Percentiles rank a stretch among this genome's conserved stretches.
These are phyloP conservation scores for Botrytis byssoidea DNA, from an alignment of 2,329 filamentous ascomycete genomes.

Conservation along the genomic window DNA sequence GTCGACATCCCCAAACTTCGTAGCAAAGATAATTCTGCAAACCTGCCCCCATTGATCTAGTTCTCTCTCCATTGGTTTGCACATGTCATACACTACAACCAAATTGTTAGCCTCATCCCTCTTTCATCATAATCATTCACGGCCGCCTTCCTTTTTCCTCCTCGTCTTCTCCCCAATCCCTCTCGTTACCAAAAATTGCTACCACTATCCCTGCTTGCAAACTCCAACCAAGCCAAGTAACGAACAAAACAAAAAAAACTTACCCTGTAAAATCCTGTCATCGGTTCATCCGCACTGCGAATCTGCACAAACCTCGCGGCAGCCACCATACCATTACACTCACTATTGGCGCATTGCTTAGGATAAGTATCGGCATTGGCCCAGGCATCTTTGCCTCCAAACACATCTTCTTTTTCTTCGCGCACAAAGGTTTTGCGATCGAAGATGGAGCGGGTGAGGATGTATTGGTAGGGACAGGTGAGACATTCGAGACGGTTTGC, in stretches of 20 bases:
- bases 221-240: not conserved
- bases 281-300: constrained; percentile 95
- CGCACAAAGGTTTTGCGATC: constrained; percentile 77
- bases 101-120: not conserved
- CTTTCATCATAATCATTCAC: constrained; percentile 12
- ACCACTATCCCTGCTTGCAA: not conserved
- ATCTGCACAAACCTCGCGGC: constrained; percentile 98
- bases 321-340: constrained; percentile 78
- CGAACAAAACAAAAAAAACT: constrained; percentile 24
- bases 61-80: constrained; percentile 66
- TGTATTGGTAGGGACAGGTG: constrained; percentile 89
- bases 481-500: constrained; percentile 89
- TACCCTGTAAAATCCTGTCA: constrained; percentile 94
- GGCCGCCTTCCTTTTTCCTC: not conserved
- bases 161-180: not conserved
- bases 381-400: constrained; percentile 86
- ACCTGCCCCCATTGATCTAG: constrained; percentile 35
- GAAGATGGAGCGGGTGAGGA: constrained; percentile 73
- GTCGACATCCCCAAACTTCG: not conserved
- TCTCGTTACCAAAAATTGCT: not conserved
- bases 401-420: constrained; percentile 85
- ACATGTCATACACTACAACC: constrained; percentile 62
- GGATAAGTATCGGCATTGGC: constrained; percentile 84
- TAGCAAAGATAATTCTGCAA: not conserved
- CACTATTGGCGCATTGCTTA: constrained; percentile 78